Percentiles rank a stretch among this genome's conserved stretches.
These are phyloP conservation scores for Leccinum imitatum DNA, from an alignment of 768 basidiomycete species.

Conservation along the genomic window DNA sequence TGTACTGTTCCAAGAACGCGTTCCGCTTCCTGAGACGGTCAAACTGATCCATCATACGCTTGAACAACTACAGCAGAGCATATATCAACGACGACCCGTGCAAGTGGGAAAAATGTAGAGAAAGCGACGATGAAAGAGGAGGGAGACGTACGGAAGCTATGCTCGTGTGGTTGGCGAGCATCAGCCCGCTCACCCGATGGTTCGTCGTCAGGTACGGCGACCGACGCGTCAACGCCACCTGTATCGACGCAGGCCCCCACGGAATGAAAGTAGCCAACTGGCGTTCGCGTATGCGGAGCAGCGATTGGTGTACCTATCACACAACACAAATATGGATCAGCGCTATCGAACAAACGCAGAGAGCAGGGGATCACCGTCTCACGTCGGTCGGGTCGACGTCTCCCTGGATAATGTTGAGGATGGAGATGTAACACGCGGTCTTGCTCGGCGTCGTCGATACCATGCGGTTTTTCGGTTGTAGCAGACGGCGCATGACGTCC, in stretches of 20 bases:
- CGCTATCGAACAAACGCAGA: not conserved
- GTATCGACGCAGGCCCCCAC: slow-evolving; percentile 98
- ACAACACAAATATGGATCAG: not conserved
- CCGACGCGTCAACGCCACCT: slow-evolving; percentile 90
- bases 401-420: slow-evolving; percentile 97
- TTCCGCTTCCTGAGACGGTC: slow-evolving; percentile 84
- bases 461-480: slow-evolving; percentile 99
- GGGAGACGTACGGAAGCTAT: slow-evolving; percentile 77
- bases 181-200: slow-evolving; percentile 95
- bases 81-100: not conserved
- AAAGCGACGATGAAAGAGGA: not conserved
- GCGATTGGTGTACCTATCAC: slow-evolving; percentile 88
- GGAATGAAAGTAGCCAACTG: slow-evolving; percentile 98
- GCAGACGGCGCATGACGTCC: slow-evolving; percentile 95
- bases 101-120: not conserved
- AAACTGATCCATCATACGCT: slow-evolving; percentile 94
- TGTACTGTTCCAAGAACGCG: slow-evolving; percentile 96
- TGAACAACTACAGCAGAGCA: slow-evolving; percentile 67
- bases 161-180: slow-evolving; percentile 99
- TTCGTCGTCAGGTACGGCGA: slow-evolving; percentile 86
- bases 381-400: slow-evolving; percentile 99
- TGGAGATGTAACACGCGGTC: slow-evolving; percentile 94
- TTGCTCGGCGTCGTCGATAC: slow-evolving; percentile 92
- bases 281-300: slow-evolving; percentile 93
- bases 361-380: slow-evolving; percentile 8